Percentiles rank a stretch among this genome's conserved stretches.
These are phyloP conservation scores for Sequoia sempervirens DNA, from an alignment of 75 land plant species.

Conservation along the genomic window DNA sequence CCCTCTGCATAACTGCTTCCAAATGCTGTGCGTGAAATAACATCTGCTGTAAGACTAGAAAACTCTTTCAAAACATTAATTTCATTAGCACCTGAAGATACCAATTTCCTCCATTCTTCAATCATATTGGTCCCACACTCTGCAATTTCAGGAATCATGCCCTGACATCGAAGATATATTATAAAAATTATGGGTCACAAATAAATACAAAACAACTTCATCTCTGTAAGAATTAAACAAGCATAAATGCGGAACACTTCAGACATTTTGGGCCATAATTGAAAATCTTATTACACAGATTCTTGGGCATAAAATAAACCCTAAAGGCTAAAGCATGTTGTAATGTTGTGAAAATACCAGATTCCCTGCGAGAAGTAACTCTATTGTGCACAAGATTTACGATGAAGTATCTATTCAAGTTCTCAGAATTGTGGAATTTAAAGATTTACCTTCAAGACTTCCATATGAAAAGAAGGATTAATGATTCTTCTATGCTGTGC, in stretches of 20 bases:
- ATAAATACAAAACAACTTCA: no score
- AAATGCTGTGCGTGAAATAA: conserved; percentile 40
- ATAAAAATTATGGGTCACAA: neutral
- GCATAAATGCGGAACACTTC: neutral
- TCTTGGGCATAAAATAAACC: neutral
- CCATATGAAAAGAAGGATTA: conserved; percentile 36
- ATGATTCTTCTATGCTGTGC: conserved; percentile 33
- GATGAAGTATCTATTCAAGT: neutral
- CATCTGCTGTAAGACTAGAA: conserved; percentile 24
- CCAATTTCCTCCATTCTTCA: conserved; percentile 20
- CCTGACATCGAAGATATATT: conserved; percentile 7
- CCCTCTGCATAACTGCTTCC: conserved; percentile 44
- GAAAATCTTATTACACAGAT: neutral
- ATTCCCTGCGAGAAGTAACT: neutral
- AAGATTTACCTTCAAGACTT: conserved; percentile 31
- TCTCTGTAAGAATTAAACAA: neutral
- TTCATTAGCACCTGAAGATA: conserved; percentile 15
- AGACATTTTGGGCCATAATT: neutral
- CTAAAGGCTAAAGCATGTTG: no score
- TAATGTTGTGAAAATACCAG: no score
- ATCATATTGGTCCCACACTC: conserved; percentile 21
- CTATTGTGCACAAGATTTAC: neutral
- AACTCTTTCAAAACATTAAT: conserved; percentile 21
- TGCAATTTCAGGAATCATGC: conserved; percentile 27
- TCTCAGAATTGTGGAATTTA: neutral